A percentile compares a stretch with the other conserved stretches of the same genome.
Conservation (phyloP, 1,284 basidiomycete genomes). For the Abortiporus biennis region DNA sequence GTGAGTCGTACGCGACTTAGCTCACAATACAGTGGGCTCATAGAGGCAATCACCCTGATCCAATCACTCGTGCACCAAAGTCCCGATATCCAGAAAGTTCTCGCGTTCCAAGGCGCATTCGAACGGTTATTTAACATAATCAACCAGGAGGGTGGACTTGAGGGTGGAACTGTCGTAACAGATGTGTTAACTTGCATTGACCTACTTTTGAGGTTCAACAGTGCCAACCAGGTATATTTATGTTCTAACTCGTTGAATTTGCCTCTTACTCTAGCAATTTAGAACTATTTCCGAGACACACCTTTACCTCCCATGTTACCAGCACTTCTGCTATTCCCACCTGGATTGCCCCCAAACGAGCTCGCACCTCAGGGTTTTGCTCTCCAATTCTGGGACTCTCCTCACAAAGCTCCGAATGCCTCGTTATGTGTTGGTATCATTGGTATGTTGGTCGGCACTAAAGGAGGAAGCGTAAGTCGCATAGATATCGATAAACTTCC, state of each 20-base stretch:
- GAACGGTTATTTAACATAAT: conserved; percentile 93
- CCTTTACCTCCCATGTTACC: conserved; percentile 80
- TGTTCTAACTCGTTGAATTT: conserved; percentile 7
- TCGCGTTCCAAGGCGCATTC: conserved; percentile 96
- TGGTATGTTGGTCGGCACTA: conserved; percentile 67
- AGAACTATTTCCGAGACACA: conserved; percentile 98
- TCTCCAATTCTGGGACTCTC: conserved; percentile 90
- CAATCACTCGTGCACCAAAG: conserved; percentile 82
- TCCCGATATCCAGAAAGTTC: conserved; percentile 93
- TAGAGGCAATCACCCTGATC: conserved; percentile 80
- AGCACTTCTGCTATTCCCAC: conserved; percentile 83
- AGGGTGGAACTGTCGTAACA: conserved; percentile 85
- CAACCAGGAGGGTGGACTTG: conserved; percentile 83
- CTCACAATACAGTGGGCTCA: not conserved
- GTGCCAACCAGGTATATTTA: conserved; percentile 82
- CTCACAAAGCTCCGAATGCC: conserved; percentile 68
- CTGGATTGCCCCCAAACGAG: conserved; percentile 57
- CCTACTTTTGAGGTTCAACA: conserved; percentile 84
- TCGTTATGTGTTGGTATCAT: conserved; percentile 76
- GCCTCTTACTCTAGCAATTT: conserved; percentile 9
- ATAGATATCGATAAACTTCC: no score
- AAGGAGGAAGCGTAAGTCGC: conserved; percentile 58
- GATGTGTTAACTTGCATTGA: conserved; percentile 86
- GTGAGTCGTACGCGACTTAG: not conserved
- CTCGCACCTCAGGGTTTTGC: conserved; percentile 87